phyloP scores from a whole-genome alignment of 345 rosid genomes.

The Brassica carinata region DNA sequence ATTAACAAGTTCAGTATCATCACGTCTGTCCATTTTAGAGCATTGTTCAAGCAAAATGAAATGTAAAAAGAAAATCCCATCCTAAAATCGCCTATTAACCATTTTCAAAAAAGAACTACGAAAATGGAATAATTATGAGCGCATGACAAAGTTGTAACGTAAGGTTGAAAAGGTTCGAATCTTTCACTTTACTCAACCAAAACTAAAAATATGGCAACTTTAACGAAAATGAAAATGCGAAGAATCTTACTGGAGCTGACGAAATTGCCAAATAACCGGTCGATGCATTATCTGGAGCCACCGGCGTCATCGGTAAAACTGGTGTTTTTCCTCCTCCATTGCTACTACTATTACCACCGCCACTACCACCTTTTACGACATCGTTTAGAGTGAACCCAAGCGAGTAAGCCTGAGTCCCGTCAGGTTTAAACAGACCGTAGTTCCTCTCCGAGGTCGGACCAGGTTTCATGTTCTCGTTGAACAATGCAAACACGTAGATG shows the following conservation, averaged over 20 bases:
- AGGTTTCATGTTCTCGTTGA: constrained; percentile 94
- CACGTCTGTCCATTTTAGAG: background rate
- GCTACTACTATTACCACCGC: constrained; percentile 16
- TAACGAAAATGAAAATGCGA: background rate
- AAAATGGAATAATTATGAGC: constrained; percentile 16
- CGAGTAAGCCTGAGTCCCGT: constrained; percentile 68
- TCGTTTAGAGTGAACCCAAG: constrained; percentile 44
- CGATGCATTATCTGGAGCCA: constrained; percentile 40
- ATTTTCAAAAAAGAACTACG: background rate
- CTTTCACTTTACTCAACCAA: constrained; percentile 8
- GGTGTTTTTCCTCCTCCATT: constrained; percentile 18
- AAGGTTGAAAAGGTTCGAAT: constrained; percentile 9
- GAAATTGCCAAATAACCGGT: constrained; percentile 59
- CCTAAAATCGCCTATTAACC: background rate
- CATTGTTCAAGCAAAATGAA: background rate
- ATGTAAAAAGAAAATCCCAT: background rate
- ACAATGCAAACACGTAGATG: constrained; percentile 80
- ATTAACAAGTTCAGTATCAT: background rate
- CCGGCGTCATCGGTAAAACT: constrained; percentile 21
- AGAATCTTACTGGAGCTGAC: constrained; percentile 44
- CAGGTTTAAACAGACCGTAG: constrained; percentile 91
- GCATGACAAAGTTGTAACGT: background rate
- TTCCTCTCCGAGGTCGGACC: constrained; percentile 97
- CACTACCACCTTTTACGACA: constrained; percentile 36
- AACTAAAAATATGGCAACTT: constrained; percentile 2